Base-by-base conservation (phyloP, 2,329 filamentous ascomycete species). In the Cordyceps fumosorosea region DNA sequence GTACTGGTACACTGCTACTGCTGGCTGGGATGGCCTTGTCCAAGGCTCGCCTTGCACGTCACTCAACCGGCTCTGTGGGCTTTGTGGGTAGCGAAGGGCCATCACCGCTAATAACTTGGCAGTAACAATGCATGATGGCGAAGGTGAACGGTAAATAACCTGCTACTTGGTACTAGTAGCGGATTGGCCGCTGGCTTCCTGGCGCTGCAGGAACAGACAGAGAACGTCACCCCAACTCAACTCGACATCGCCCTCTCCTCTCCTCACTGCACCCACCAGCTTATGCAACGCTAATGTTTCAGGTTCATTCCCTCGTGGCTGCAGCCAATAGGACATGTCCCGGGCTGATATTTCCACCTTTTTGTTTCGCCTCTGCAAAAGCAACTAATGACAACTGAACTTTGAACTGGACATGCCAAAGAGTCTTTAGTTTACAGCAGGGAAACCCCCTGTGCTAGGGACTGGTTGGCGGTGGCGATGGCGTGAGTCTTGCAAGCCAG, bases 221-320 rank as follows among this genome's bases (percentile, higher is more conserved):
- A 12, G 10, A 11, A 37, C 3, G 34, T 37, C 34, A 37, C 34
- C 34, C 40, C 40, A 44, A 44, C 40, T 44, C 18, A 44, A 44
- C 16, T 44, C 26, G 40, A 29, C 54, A 45, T 44, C 34, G 47
- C 4, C 44, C 47, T 37, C 52, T 29, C 29, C 29, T 29, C 29
- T 7, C 29, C 8, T 29, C 29, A 29, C 29, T 24, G 40, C 42
- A 53, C 54, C 32, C 47, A 29, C 47, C 47, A 57, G 18, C 24
- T 63, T 59, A 63, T 59, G 61, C 61, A 47, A 48, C 61, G 56
- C 61, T 63, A 63, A 44, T 42, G 60, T 63, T 63, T 63, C 61
- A 63, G 61, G 61, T 58, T 63, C 50, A 50, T 53, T 52, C 54
- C 29, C 61, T 44, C 60, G 40, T 50, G 50, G 55, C 37, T 14